A percentile compares a stretch with the other conserved stretches of the same genome.
phyloP scores from a whole-genome alignment of 306 rosid genomes.

The Quercus dentata region DNA sequence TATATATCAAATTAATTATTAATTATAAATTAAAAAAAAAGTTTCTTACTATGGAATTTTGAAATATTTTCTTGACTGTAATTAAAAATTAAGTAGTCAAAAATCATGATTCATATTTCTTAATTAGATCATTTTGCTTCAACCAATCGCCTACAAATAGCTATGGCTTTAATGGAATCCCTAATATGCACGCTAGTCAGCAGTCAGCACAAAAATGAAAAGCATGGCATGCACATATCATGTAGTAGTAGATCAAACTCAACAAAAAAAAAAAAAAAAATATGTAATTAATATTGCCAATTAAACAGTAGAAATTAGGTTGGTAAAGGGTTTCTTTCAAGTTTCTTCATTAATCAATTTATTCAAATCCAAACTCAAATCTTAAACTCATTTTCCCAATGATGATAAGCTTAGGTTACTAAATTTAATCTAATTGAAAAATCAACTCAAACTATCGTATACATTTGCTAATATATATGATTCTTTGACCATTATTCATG shows the following conservation, averaged over 20 bases:
- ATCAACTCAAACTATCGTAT: background rate
- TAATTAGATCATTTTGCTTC: background rate
- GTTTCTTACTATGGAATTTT: background rate
- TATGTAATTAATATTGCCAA: background rate
- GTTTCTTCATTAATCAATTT: background rate
- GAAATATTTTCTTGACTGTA: background rate
- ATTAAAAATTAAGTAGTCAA: background rate
- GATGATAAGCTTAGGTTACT: too few species aligned
- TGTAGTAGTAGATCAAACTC: background rate
- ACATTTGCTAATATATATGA: too few species aligned
- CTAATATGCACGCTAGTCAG: background rate
- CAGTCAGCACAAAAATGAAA: background rate
- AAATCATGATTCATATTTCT: background rate
- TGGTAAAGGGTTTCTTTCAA: background rate
- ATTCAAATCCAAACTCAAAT: background rate
- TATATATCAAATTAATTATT: too few species aligned
- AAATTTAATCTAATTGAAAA: background rate
- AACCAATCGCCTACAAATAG: background rate
- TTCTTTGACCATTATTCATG: background rate
- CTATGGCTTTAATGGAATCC: background rate
- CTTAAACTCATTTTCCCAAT: background rate
- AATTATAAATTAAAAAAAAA: too few species aligned
- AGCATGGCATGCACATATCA: background rate
- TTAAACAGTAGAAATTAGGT: background rate
- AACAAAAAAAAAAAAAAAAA: background rate